Base-by-base conservation (phyloP, 1,139 yeast species). In the Kodamaea sp. region DNA sequence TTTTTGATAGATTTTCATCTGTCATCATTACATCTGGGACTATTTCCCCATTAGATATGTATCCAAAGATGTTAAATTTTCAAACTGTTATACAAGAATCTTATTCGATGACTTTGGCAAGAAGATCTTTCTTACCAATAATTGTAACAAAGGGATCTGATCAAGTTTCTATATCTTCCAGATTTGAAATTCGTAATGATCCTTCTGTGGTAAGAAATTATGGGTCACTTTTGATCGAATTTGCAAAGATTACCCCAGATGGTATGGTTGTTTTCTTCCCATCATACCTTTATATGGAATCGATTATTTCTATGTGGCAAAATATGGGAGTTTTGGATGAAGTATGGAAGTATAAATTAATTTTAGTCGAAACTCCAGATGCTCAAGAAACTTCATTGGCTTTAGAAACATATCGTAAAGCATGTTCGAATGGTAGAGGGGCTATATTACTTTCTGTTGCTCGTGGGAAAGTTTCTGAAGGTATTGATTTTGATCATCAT, bases 201-300 rank as follows among this genome's bases (percentile, higher is more conserved):
- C 98, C 98, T 3, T 86, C 96, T 50, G 96, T 92, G 42, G 97
- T 92, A 30, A 78, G 99, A 59, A 92, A 92, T 61, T 92, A 94
- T 58, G 99, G 99, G 3, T 87, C 95, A 3, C 70, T 92, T 53
- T 65, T 92, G 42, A 84, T 92, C 40, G 98, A 92, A 62, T 92
- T 89, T 60, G 79, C 97, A 12, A 92, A 92, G 54, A 84, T 88
- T 34, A 90, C 97, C 0, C 99, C 99, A 0, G 99, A 92, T 65
- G 99, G 99, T 2, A 73, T 92, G 78, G 98, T 92, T 36, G 97
- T 94, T 36, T 92, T 92, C 68, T 92, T 92, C 66, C 99, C 99
- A 0, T 86, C 96, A 0, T 92, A 92, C 68, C 70, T 92, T 31
- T 94, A 92, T 60, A 92, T 92, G 98, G 99, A 92, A 61, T 85